Evolutionary conservation across 768 basidiomycete species (phyloP).

Genomic region (Termitomyces eurrhizus): DNA sequence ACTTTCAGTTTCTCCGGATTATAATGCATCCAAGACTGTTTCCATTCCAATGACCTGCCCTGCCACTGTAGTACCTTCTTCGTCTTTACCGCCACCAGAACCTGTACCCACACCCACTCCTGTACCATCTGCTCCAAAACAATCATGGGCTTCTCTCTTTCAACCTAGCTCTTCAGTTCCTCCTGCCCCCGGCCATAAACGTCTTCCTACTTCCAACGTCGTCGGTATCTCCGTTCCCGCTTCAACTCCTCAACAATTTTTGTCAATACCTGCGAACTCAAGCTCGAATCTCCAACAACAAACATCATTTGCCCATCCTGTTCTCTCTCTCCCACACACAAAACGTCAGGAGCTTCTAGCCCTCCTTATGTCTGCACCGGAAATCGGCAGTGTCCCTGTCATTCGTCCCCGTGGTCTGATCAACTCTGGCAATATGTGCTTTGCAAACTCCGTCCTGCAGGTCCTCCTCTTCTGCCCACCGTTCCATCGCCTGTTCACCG

Average conservation of each 20-base stretch:
- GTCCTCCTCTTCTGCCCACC: slow-evolving; percentile 86
- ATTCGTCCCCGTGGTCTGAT: slow-evolving; percentile 79
- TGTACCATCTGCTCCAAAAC: slow-evolving; percentile 41
- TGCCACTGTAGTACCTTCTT: slow-evolving; percentile 1
- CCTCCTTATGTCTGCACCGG: slow-evolving; percentile 41
- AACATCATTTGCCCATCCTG: slow-evolving; percentile 22
- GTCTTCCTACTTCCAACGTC: slow-evolving; percentile 65
- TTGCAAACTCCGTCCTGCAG: slow-evolving; percentile 93
- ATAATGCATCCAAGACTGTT: slow-evolving; percentile 12
- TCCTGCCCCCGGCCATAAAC: slow-evolving; percentile 34
- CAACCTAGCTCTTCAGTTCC: slow-evolving; percentile 35
- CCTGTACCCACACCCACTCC: slow-evolving; percentile 15
- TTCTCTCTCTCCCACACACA: slow-evolving; percentile 14
- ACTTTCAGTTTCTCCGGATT: slow-evolving; percentile 34
- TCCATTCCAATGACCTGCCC: slow-evolving; percentile 2
- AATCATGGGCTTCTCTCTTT: slow-evolving; percentile 76
- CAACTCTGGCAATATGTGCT: slow-evolving; percentile 97
- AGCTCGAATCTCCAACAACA: slow-evolving; percentile 15
- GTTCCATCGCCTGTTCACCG: slow-evolving; percentile 74
- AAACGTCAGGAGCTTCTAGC: slow-evolving; percentile 46
- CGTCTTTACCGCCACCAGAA: slow-evolving; percentile 2
- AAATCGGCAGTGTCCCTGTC: slow-evolving; percentile 1
- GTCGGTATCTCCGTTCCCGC: slow-evolving; percentile 75
- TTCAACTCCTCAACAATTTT: slow-evolving; percentile 21
- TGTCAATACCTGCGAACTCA: slow-evolving; percentile 18